Base-by-base conservation (phyloP, 345 rosid species). In the Mangifera indica region DNA sequence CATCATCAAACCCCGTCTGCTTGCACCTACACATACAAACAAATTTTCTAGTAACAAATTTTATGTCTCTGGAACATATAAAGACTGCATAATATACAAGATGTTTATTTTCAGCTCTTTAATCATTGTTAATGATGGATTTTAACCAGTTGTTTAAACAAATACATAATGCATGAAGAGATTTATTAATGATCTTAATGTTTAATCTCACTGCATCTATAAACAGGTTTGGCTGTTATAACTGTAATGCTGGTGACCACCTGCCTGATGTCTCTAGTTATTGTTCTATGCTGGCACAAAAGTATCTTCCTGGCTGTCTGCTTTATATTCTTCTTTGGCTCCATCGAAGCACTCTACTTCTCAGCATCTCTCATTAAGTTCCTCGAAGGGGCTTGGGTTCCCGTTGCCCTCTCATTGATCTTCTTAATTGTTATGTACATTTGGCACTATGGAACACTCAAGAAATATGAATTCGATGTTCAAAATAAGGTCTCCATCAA, bases 381-480 rank as follows among this genome's bases (percentile, higher is more conserved):
- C 81, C 89, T 78, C 0, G 97, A 96, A 85, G 98, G 99, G 10
- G 98, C 98, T 15, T 96, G 99, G 99, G 96, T 96, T 25, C 99
- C 99, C 0, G 59, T 93, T 15, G 97, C 86, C 22, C 90, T 96
- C 14, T 73, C 98, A 18, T 81, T 89, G 68, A 86, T 87, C 76
- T 91, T 93, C 84, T 81, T 88, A 79, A 66, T 79, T 70, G 72
- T 88, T 53, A 96, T 96, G 99, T 89, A 86, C 59, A 81, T 76
- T 14, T 96, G 99, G 99, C 97, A 93, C 85, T 96, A 91, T 51
- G 99, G 98, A 4, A 93, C 96, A 0, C 86, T 93, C 17, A 85
- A 86, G 83, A 89, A 85, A 61, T 96, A 96, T 17, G 93, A 96
- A 60, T 93, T 85, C 17, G 99, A 96, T 58, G 89, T 93, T 60